These are phyloP conservation scores for Corchorus capsularis DNA, from an alignment of 345 rosid species.

Conservation along the genomic window DNA sequence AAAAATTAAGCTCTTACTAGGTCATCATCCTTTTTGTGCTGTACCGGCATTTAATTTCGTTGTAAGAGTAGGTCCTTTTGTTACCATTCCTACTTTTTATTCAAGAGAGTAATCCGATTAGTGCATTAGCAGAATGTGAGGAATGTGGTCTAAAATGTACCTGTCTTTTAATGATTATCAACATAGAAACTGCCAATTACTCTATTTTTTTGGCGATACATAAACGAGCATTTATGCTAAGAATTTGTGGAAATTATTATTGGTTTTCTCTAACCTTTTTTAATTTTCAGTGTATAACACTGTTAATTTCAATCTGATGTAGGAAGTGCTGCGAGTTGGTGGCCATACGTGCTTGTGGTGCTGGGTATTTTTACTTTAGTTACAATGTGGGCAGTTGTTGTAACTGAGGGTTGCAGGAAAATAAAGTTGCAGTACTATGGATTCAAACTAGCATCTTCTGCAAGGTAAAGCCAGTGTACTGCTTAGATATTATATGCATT, in stretches of 20 bases:
- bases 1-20: not conserved
- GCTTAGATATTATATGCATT: constrained; percentile 15
- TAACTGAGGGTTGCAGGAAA: constrained; percentile 97
- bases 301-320: constrained; percentile 29
- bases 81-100: not conserved
- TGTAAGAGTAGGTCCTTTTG: not conserved
- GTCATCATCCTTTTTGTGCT: not conserved
- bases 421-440: constrained; percentile 93
- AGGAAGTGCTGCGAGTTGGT: constrained; percentile 75
- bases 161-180: not conserved
- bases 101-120: not conserved
- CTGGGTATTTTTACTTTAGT: constrained; percentile 73
- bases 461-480: constrained; percentile 50
- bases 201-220: constrained; percentile 1
- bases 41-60: not conserved
- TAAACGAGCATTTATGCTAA: not conserved
- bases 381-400: constrained; percentile 94
- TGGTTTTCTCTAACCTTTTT: not conserved
- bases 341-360: constrained; percentile 70
- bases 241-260: not conserved
- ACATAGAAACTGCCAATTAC: not conserved
- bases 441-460: constrained; percentile 88
- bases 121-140: not conserved
- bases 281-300: not conserved
- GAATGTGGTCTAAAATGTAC: not conserved